Percentiles rank a stretch among this genome's conserved stretches.
Evolutionary conservation across 2,329 filamentous ascomycete species (phyloP).

Genomic region (Ophiosphaerella korrae): DNA sequence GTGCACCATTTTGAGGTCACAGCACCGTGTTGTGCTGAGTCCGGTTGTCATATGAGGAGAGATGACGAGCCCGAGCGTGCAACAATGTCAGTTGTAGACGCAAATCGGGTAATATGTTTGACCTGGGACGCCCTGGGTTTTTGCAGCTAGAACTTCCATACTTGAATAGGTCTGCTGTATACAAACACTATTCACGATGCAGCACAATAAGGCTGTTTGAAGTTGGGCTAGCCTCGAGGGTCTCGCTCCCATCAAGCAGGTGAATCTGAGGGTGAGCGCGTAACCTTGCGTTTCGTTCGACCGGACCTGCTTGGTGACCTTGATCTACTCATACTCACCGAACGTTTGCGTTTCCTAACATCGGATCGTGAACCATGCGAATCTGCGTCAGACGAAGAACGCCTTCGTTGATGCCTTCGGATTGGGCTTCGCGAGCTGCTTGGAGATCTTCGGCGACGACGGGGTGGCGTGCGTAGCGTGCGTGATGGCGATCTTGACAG

Average conservation of each 20-base stretch:
- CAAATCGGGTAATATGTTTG: too few species aligned
- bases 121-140: too few species aligned
- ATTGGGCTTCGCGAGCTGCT: constrained; percentile 48
- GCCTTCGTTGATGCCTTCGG: constrained; percentile 50
- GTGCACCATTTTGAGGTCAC: too few species aligned
- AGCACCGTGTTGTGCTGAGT: too few species aligned
- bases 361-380: constrained; percentile 54
- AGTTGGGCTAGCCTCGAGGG: constrained; percentile 2
- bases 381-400: constrained; percentile 51
- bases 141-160: too few species aligned
- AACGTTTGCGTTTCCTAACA: constrained; percentile 55
- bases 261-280: constrained; percentile 25
- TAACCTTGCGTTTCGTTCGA: constrained; percentile 21
- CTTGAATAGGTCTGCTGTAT: too few species aligned
- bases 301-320: constrained; percentile 28
- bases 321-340: constrained; percentile 48
- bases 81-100: too few species aligned
- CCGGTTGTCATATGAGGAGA: too few species aligned
- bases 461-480: constrained; percentile 36
- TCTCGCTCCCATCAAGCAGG: constrained; percentile 15
- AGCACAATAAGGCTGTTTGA: too few species aligned
- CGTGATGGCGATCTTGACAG: constrained; percentile 43
- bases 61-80: too few species aligned
- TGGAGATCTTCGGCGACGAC: constrained; percentile 44
- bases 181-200: too few species aligned